Evolutionary conservation across 1,139 yeast genomes (phyloP), one percentile per base, ranked within the genome.

Genomic region (Saccharomycopsis crataegensis): DNA sequence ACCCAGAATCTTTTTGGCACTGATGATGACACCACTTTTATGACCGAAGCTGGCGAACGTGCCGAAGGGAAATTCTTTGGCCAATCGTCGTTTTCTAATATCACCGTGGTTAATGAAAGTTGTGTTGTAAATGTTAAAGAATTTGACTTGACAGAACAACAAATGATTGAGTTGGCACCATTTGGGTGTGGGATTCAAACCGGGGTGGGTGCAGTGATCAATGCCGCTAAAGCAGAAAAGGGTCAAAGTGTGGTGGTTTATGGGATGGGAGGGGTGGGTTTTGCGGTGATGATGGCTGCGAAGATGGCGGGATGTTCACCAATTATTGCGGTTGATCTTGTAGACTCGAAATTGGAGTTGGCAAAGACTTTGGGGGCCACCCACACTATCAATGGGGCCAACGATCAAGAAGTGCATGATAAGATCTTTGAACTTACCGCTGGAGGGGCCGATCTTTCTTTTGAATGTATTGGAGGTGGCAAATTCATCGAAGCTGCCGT

Each of bases 181-280:
- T 43, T 43, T 12, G 46, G 76, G 76, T 33, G 73, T 86, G 53
- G 74, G 70, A 46, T 80, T 86, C 60, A 94, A 94, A 22, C 28
- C 28, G 28, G 28, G 28, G 28, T 22, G 28, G 28, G 28, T 22
- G 46, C 31, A 11, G 16, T 43, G 31, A 14, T 43, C 22, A 43
- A 43, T 5, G 31, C 31, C 5, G 46, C 31, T 16, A 16, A 12
- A 12, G 46, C 46, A 3, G 12, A 12, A 12, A 2, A 43, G 16
- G 46, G 31, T 59, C 93, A 86, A 59, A 73, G 77, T 11, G 86
- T 84, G 31, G 82, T 83, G 43, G 86, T 90, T 2, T 85, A 86
- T 62, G 97, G 97, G 51, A 96, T 96, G 34, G 97, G 97, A 9
- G 96, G 97, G 5, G 94, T 90, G 58, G 97, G 97, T 38, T 70